Conservation (phyloP, 2,329 filamentous ascomycete genomes). For the Phoma sp. region DNA sequence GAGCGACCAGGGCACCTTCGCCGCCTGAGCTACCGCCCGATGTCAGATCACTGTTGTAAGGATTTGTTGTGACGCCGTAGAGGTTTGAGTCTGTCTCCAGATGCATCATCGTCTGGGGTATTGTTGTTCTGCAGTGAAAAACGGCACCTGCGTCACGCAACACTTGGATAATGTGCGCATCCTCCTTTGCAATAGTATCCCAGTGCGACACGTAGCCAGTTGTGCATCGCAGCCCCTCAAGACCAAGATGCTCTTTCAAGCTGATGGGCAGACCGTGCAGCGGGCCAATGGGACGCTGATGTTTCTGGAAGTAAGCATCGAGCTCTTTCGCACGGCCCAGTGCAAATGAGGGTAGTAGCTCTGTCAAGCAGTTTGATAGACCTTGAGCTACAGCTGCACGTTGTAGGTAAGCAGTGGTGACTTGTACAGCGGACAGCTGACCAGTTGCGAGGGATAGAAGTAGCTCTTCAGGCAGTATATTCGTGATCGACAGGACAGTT, state of each 20-base stretch:
- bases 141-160: conserved; percentile 60
- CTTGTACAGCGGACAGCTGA: conserved; percentile 30
- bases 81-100: conserved; percentile 61
- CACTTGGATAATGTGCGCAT: conserved; percentile 59
- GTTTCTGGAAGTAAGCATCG: conserved; percentile 48
- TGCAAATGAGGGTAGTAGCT: conserved; percentile 45
- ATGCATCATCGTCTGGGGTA: conserved; percentile 63
- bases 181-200: conserved; percentile 53
- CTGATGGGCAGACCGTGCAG: conserved; percentile 62
- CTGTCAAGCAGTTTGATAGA: conserved; percentile 32
- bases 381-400: conserved; percentile 37
- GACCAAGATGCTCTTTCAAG: conserved; percentile 61
- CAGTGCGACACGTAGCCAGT: conserved; percentile 61
- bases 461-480: conserved; percentile 29
- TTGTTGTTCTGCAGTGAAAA: conserved; percentile 61
- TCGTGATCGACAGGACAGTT: conserved; percentile 26
- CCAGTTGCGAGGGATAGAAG: conserved; percentile 24
- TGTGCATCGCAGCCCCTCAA: conserved; percentile 59
- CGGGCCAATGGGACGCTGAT: conserved; percentile 52
- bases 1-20: conserved; percentile 62
- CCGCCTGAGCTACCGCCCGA: conserved; percentile 64
- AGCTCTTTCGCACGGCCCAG: conserved; percentile 51
- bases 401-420: conserved; percentile 37
- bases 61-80: conserved; percentile 63
- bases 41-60: conserved; percentile 60